Evolutionary conservation across 768 basidiomycete species (phyloP).

Genomic region (Podaxis sp.): DNA sequence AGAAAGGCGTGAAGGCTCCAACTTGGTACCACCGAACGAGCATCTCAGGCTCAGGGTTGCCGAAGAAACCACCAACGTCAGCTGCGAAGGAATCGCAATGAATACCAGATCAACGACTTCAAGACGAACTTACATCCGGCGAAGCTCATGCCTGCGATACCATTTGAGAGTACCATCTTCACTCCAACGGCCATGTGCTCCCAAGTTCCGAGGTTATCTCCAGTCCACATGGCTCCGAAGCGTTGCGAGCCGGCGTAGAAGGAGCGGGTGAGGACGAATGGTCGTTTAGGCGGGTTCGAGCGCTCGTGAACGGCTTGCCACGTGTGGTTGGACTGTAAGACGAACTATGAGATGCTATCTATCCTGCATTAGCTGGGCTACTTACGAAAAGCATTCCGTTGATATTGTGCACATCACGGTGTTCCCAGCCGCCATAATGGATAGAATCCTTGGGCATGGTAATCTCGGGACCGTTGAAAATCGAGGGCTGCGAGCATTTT

Average conservation of each 20-base stretch:
- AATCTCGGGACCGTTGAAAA: conserved; percentile 99
- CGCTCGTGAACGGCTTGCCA: conserved; percentile 76
- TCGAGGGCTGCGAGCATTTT: conserved; percentile 59
- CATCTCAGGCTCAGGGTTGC: conserved; percentile 93
- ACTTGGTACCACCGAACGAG: conserved; percentile 97
- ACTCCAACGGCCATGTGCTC: conserved; percentile 93
- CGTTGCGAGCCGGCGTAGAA: conserved; percentile 97
- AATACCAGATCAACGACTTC: neutral
- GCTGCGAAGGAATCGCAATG: conserved; percentile 45
- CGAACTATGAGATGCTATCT: neutral
- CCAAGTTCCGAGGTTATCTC: conserved; percentile 97
- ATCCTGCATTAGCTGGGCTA: conserved; percentile 5
- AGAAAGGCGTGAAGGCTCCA: conserved; percentile 94
- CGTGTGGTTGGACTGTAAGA: conserved; percentile 74
- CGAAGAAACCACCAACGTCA: conserved; percentile 99
- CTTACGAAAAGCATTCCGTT: conserved; percentile 92
- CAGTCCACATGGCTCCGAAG: conserved; percentile 98
- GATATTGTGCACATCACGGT: conserved; percentile 95
- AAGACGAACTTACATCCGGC: conserved; percentile 69
- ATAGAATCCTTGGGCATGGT: conserved; percentile 63
- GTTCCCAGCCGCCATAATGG: conserved; percentile 96
- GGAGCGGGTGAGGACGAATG: conserved; percentile 93
- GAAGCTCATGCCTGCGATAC: conserved; percentile 89
- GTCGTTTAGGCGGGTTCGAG: conserved; percentile 72
- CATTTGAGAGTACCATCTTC: conserved; percentile 89